Percentiles rank a stretch among this genome's conserved stretches.
Evolutionary conservation across 2,329 filamentous ascomycete species (phyloP).

Genomic region (Ophiostoma ips): DNA sequence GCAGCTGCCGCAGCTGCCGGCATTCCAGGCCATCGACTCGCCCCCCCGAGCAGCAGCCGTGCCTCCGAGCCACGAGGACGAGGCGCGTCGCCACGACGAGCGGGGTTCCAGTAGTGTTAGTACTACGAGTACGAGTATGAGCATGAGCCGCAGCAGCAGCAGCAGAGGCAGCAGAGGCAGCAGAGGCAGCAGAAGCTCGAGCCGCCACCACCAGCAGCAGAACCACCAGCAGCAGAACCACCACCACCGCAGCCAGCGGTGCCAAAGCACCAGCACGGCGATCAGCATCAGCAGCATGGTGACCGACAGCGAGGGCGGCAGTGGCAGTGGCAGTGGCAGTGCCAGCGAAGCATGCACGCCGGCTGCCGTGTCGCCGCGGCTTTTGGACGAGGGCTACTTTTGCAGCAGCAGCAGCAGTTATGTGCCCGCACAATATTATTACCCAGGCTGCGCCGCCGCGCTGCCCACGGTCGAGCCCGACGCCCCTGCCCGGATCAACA

Average conservation of each 20-base stretch:
- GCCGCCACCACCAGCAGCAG: too few species aligned
- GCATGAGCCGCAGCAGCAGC: too few species aligned
- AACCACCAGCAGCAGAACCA: neutral
- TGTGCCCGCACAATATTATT: constrained; percentile 1
- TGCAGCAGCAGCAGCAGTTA: constrained; percentile 6
- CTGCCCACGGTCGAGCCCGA: neutral
- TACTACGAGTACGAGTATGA: too few species aligned
- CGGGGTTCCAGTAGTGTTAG: neutral
- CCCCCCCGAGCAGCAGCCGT: too few species aligned
- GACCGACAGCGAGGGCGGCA: constrained; percentile 5
- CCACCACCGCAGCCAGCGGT: neutral
- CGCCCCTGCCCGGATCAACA: too few species aligned
- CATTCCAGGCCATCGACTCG: too few species aligned
- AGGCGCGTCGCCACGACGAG: constrained; percentile 2
- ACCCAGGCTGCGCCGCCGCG: neutral
- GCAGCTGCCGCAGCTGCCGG: too few species aligned
- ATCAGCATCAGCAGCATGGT: constrained; percentile 7
- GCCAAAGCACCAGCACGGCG: constrained; percentile 1
- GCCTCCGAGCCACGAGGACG: constrained; percentile 7
- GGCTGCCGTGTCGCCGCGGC: constrained; percentile 1
- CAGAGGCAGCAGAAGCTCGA: neutral
- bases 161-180: too few species aligned
- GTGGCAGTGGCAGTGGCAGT: constrained; percentile 2
- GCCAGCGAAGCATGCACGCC: constrained; percentile 5
- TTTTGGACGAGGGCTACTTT: constrained; percentile 4